A percentile compares a stretch with the other conserved stretches of the same genome.
phyloP scores from a whole-genome alignment of 805 yeast species.

The Starmerella vaccinii region DNA sequence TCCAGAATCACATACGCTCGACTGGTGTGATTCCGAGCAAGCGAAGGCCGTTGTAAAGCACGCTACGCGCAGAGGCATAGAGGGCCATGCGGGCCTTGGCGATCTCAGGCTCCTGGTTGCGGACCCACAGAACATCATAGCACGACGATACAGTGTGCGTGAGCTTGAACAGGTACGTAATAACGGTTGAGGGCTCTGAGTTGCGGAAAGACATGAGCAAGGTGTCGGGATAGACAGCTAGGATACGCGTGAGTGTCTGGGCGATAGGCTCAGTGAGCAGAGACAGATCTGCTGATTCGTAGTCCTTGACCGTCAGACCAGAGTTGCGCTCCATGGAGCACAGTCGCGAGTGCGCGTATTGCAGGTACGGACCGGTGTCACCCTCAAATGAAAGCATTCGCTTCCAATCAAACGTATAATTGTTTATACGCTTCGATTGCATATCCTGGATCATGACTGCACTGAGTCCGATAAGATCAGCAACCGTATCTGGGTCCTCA shows the following conservation, averaged over 20 bases:
- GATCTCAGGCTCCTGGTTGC: conserved; percentile 81
- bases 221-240: conserved; percentile 87
- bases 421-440: conserved; percentile 94
- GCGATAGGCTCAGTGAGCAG: conserved; percentile 65
- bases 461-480: conserved; percentile 89
- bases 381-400: conserved; percentile 98
- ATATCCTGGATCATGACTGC: conserved; percentile 99
- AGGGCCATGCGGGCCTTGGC: conserved; percentile 87
- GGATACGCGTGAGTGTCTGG: conserved; percentile 55
- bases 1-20: conserved; percentile 77
- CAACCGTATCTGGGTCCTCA: conserved; percentile 86
- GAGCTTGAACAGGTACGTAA: conserved; percentile 82
- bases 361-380: conserved; percentile 97
- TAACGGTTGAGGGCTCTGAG: conserved; percentile 86
- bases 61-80: conserved; percentile 81
- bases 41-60: conserved; percentile 77
- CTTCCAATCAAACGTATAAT: conserved; percentile 94
- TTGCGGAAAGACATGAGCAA: conserved; percentile 73
- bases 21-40: conserved; percentile 94
- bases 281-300: conserved; percentile 42
- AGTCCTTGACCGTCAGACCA: conserved; percentile 25
- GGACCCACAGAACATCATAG: conserved; percentile 91
- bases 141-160: conserved; percentile 94
- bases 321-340: conserved; percentile 89
- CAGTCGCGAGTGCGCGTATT: conserved; percentile 95